Base-by-base conservation (phyloP, 805 yeast genomes). In the Candida hungchunana region DNA sequence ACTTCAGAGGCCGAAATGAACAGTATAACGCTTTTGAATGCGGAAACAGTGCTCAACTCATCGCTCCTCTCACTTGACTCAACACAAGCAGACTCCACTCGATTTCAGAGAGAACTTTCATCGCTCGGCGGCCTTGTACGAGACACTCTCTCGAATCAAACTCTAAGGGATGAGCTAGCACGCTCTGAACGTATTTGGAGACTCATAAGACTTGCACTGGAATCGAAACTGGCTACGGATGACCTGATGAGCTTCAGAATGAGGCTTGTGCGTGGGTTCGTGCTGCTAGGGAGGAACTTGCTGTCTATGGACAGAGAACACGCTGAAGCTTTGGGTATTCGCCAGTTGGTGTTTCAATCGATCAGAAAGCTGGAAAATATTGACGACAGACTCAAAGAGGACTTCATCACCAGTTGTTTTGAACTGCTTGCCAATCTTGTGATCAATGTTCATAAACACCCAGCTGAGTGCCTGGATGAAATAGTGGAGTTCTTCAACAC, bases 221-320 rank as follows among this genome's bases (percentile, higher is more conserved):
- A 47, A 6, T 11, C 23, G 4, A 12, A 23, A 2, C 4, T 39
- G 2, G 18, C 20, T 0, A 7, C n/a, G 5, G 41, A 39, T 29
- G 28, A 32, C 0, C 37, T 42, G 9, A 18, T 40, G 6, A 41
- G 19, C 2, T 27, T 40, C 5, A 40, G 48, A 7, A 40, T 58
- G 6, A 56, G 81, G 28, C 42, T 67, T 3, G 36, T 69, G 4
- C 58, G 80, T 46, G 82, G 78, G 2, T 44, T 66, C 1, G 37
- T 74, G 1, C 42, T 77, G n/a, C 37, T 76, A n/a, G 55, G 66
- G 19, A 56, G 82, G 40, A 76, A 75, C 45, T 43, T 73, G 17
- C 61, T 68, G 1, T 63, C 62, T 2, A 44, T 54, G 24, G 58
- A 60, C 25, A 56, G 60, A 20, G 48, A 40, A 5, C 34, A 52